Percentiles rank a stretch among this genome's conserved stretches.
These are phyloP conservation scores for Didymella pinodella DNA, from an alignment of 2,329 filamentous ascomycete species.

Conservation along the genomic window DNA sequence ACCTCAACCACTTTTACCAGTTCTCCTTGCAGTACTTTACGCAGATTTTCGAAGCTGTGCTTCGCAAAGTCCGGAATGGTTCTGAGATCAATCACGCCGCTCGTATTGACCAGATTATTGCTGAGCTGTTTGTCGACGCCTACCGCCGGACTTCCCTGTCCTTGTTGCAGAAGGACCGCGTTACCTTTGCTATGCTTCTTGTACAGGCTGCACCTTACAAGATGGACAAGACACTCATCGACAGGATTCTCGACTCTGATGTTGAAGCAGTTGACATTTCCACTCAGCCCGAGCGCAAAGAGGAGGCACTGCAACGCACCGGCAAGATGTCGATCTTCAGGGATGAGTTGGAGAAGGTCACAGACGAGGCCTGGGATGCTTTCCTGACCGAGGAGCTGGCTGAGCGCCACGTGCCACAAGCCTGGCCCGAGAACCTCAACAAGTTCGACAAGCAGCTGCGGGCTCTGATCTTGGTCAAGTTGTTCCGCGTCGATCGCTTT, in stretches of 20 bases:
- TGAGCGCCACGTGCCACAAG: conserved; percentile 79
- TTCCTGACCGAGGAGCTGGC: conserved; percentile 88
- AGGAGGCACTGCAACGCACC: conserved; percentile 73
- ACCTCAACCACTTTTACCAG: conserved; percentile 99
- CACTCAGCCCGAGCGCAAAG: conserved; percentile 67
- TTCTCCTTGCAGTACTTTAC: conserved; percentile 99
- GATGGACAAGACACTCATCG: conserved; percentile 91
- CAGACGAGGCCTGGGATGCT: conserved; percentile 73
- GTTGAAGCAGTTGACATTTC: conserved; percentile 82
- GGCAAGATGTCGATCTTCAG: conserved; percentile 77
- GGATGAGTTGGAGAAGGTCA: conserved; percentile 69
- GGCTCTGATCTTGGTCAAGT: conserved; percentile 88
- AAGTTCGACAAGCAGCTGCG: conserved; percentile 78
- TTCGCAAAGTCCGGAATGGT: conserved; percentile 79
- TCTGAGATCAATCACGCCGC: conserved; percentile 76
- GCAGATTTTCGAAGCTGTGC: conserved; percentile 93
- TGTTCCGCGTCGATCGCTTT: conserved; percentile 94
- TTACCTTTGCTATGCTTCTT: conserved; percentile 93
- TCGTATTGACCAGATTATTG: conserved; percentile 88
- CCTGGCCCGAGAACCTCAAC: conserved; percentile 72
- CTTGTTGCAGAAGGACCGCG: conserved; percentile 89
- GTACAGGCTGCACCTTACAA: conserved; percentile 95
- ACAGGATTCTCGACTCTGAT: conserved; percentile 81
- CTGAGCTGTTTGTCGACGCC: conserved; percentile 87
- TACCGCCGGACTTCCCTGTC: conserved; percentile 95